A percentile compares a stretch with the other conserved stretches of the same genome.
These are phyloP conservation scores for Cryptococcus sp. DNA, from an alignment of 1,284 basidiomycete genomes.

Conservation along the genomic window DNA sequence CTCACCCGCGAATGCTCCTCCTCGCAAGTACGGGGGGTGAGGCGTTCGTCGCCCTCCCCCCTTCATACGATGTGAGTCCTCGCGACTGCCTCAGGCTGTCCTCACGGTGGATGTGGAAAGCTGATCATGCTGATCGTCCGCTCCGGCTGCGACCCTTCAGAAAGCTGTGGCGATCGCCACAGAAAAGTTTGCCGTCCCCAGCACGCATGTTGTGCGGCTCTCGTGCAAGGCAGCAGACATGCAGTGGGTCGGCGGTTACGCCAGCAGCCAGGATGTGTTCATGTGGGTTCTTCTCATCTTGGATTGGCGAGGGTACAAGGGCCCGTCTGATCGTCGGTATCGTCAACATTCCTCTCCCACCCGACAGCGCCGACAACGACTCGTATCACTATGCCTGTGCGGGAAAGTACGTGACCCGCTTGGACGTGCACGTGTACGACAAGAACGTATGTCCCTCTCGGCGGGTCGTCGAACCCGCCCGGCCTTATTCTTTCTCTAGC, in stretches of 20 bases:
- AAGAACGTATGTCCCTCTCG: conserved; percentile 33
- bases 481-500: neutral
- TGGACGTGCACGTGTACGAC: conserved; percentile 36
- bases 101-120: neutral
- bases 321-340: neutral
- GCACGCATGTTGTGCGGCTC: conserved; percentile 36
- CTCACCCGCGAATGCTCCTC: conserved; percentile 40
- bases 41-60: conserved; percentile 36
- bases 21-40: conserved; percentile 32
- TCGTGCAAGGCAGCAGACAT: conserved; percentile 32
- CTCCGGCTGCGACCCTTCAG: too few species aligned
- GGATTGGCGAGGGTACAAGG: neutral
- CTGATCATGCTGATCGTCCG: neutral
- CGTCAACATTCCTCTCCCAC: too few species aligned
- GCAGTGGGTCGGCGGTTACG: conserved; percentile 36
- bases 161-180: conserved; percentile 37
- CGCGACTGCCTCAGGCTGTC: neutral
- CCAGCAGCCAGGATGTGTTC: conserved; percentile 28
- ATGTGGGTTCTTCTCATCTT: conserved; percentile 26
- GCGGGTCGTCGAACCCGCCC: too few species aligned
- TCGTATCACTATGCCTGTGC: conserved; percentile 46
- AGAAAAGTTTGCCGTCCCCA: conserved; percentile 34
- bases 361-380: conserved; percentile 38
- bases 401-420: conserved; percentile 38
- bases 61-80: conserved; percentile 35